Percentiles rank a stretch among this genome's conserved stretches.
Conservation (phyloP, 495 filamentous ascomycete species). For the Trichoderma reesei region DNA sequence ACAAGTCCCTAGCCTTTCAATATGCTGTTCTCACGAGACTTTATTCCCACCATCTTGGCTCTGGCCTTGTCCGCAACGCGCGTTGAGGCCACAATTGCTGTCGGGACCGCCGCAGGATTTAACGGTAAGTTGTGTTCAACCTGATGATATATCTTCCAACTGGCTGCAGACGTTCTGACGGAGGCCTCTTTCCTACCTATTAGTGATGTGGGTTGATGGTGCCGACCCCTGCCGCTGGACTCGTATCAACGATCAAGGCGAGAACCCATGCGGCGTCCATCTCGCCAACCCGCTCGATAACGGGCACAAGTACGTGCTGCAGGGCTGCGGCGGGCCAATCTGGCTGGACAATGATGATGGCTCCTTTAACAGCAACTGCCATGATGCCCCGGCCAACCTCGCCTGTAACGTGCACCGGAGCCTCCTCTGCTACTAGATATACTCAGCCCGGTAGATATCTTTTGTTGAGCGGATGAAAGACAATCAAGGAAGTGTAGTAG, state of each 20-base stretch:
- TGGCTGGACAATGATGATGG: background rate
- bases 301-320: background rate
- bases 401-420: background rate
- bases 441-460: background rate
- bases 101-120: background rate
- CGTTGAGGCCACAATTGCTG: background rate
- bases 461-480: no score
- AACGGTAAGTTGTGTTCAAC: background rate
- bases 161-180: background rate
- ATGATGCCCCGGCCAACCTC: background rate
- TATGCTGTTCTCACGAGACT: background rate
- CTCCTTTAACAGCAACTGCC: constrained; percentile 1
- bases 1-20: background rate
- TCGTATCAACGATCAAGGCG: background rate
- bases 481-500: no score
- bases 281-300: background rate
- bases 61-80: background rate
- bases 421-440: background rate
- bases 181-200: background rate
- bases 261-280: background rate
- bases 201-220: background rate
- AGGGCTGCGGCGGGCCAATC: background rate
- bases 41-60: background rate
- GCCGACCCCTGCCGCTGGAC: background rate
- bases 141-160: background rate